These are phyloP conservation scores for Suhomyces vadensis DNA, from an alignment of 805 yeast genomes.

Conservation along the genomic window DNA sequence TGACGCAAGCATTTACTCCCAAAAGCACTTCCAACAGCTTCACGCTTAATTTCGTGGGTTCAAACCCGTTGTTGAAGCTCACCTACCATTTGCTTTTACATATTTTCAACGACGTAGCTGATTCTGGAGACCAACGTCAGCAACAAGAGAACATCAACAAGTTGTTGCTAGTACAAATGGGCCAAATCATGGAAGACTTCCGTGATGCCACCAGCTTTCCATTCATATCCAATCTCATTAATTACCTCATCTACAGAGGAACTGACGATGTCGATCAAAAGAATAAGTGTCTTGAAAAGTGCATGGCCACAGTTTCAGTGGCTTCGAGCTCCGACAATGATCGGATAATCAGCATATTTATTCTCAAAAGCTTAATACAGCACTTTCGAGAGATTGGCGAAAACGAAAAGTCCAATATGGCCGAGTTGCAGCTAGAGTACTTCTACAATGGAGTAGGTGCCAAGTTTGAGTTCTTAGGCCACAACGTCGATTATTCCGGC, in stretches of 20 bases:
- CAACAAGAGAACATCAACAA: constrained; percentile 3
- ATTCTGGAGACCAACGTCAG: neutral
- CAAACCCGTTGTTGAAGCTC: constrained; percentile 15
- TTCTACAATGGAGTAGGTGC: constrained; percentile 8
- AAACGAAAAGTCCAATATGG: constrained; percentile 21
- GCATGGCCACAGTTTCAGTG: constrained; percentile 15
- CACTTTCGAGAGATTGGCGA: constrained; percentile 19
- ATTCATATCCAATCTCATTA: constrained; percentile 18
- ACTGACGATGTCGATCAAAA: constrained; percentile 17
- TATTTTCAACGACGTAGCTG: constrained; percentile 8
- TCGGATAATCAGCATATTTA: constrained; percentile 19
- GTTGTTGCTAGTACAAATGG: constrained; percentile 7
- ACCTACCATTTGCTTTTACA: constrained; percentile 18
- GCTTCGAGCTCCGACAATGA: constrained; percentile 19
- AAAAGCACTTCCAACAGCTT: constrained; percentile 19
- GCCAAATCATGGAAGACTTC: constrained; percentile 1
- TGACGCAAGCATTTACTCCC: constrained; percentile 16
- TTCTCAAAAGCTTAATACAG: constrained; percentile 17
- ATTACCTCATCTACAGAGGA: constrained; percentile 16
- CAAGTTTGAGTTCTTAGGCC: constrained; percentile 13
- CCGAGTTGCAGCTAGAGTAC: constrained; percentile 19
- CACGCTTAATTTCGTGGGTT: constrained; percentile 16
- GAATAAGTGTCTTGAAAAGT: constrained; percentile 16
- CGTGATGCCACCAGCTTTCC: constrained; percentile 13
- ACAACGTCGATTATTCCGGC: neutral